These are phyloP conservation scores for Hypoxylon sp. DNA, from an alignment of 2,329 filamentous ascomycete species.

Conservation along the genomic window DNA sequence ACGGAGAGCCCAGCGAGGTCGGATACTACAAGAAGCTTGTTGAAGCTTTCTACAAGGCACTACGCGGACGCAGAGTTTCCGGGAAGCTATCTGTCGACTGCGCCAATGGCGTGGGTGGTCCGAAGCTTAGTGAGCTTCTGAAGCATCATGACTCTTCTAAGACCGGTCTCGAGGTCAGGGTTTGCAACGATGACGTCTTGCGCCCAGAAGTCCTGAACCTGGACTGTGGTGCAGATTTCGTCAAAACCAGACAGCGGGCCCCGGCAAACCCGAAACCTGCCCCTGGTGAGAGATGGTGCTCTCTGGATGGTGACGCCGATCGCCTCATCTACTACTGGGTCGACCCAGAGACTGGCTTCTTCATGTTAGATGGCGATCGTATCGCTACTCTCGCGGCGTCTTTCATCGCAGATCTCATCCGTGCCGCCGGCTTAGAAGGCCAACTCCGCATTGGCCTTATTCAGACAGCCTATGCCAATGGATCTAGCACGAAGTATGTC, in stretches of 20 bases:
- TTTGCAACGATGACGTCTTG: slow-evolving; percentile 94
- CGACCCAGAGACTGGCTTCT: slow-evolving; percentile 86
- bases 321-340: slow-evolving; percentile 95
- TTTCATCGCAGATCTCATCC: slow-evolving; percentile 91
- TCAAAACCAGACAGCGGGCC: slow-evolving; percentile 96
- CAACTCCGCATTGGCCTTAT: slow-evolving; percentile 93
- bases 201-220: slow-evolving; percentile 91
- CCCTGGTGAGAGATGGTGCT: slow-evolving; percentile 84
- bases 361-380: slow-evolving; percentile 94
- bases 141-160: slow-evolving; percentile 82
- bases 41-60: slow-evolving; percentile 85
- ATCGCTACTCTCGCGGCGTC: slow-evolving; percentile 95
- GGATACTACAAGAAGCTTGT: slow-evolving; percentile 97
- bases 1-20: slow-evolving; percentile 88
- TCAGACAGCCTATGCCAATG: slow-evolving; percentile 98
- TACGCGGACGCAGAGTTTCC: slow-evolving; percentile 80
- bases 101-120: slow-evolving; percentile 95
- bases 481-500: slow-evolving; percentile 92
- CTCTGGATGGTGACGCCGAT: slow-evolving; percentile 95
- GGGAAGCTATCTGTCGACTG: slow-evolving; percentile 90
- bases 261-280: slow-evolving; percentile 85
- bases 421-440: slow-evolving; percentile 81
- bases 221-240: slow-evolving; percentile 95
- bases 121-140: slow-evolving; percentile 87
- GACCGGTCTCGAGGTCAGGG: slow-evolving; percentile 82